Percentiles rank a stretch among this genome's conserved stretches.
phyloP scores from a whole-genome alignment of 73 alveolate genomes.

The Tetrahymena elliotti region DNA sequence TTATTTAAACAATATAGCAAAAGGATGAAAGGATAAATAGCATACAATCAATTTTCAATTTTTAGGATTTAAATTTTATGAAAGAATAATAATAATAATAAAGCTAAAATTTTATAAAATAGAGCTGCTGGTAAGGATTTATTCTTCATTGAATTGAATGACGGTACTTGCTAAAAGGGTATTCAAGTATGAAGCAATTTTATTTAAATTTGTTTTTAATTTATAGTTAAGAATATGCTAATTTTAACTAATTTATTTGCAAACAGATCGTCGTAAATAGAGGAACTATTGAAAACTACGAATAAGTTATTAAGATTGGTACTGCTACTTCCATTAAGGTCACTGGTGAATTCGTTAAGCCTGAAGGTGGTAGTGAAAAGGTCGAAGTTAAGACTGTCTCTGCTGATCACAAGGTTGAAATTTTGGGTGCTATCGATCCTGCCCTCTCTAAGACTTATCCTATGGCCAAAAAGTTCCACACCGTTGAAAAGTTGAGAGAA shows the following conservation, averaged over 20 bases:
- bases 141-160: constrained; percentile 82
- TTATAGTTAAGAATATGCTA: background rate
- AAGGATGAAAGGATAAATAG: background rate
- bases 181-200: constrained; percentile 77
- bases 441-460: constrained; percentile 93
- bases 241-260: constrained; percentile 19
- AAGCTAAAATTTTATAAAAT: background rate
- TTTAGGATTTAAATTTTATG: background rate
- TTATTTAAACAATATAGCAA: background rate
- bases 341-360: constrained; percentile 69
- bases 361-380: constrained; percentile 87
- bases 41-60: background rate
- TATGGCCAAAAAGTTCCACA: constrained; percentile 84
- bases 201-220: constrained; percentile 16
- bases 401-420: constrained; percentile 46
- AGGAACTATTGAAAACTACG: constrained; percentile 1
- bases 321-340: constrained; percentile 20
- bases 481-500: constrained; percentile 87
- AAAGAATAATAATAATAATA: too few species aligned
- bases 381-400: constrained; percentile 76
- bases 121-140: constrained; percentile 72
- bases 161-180: constrained; percentile 83
- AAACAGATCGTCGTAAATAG: background rate
- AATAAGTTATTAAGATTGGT: background rate
- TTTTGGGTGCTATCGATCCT: constrained; percentile 56